Base-by-base conservation (phyloP, 805 yeast genomes). In the Starmerella ratchasimensis region DNA sequence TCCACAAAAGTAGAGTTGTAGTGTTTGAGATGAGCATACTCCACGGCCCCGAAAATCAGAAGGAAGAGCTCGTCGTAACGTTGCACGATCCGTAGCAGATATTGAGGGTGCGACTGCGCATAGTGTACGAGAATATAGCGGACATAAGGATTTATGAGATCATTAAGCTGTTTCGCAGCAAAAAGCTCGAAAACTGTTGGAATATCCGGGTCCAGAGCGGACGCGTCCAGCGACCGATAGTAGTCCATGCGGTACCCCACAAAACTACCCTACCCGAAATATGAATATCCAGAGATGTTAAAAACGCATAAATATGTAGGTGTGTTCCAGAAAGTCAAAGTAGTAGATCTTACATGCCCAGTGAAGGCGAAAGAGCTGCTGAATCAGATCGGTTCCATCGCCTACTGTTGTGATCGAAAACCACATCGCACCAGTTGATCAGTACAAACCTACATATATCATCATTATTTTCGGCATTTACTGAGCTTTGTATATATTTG, bases 1-100 rank as follows among this genome's bases (percentile, higher is more conserved):
- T 88, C 96, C 0, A 93, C 82, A 51, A 88, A 82, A 2, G 90
- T 72, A 0, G 93, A 72, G 50, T 81, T 86, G 82, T 90, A 80
- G 34, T 65, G 64, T 36, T 62, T 68, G 34, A 88, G 56, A 48
- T 76, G 80, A 44, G 69, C 67, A 64, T 74, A 74, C 56, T 90
- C 96, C 1, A 88, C 60, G 3, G 68, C 40, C 0, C 80, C 74
- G 50, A 86, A 62, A 2, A 77, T 42, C 2, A 71, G 41, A 3
- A 77, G 55, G 48, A 77, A 77, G 26, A 83, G 51, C 61, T 82
- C 94, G 55, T 88, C 95, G 52, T 80, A 84, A 31, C 64, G 62
- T 49, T 79, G 73, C 20, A 82, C 71, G 3, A 79, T 45, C 39
- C 66, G 56, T 13, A 83, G 64, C 13, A 80, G 61, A 44, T 72